A percentile compares a stretch with the other conserved stretches of the same genome.
phyloP scores from a whole-genome alignment of 306 rosid genomes.

The Begonia masoniana region DNA sequence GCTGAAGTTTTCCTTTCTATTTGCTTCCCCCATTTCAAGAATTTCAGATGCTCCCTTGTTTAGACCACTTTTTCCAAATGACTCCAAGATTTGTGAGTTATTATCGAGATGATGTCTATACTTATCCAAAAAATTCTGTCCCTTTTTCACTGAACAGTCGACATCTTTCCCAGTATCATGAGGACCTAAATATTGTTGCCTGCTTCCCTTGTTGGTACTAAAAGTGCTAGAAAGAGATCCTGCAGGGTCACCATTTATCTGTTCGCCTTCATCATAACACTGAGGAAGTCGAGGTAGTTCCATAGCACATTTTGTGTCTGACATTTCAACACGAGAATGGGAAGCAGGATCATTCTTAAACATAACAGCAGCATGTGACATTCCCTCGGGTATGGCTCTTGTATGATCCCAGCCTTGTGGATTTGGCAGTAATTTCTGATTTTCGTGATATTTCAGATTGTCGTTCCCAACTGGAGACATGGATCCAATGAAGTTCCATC shows the following conservation, averaged over 20 bases:
- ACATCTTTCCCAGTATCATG: constrained; percentile 55
- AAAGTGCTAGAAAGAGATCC: constrained; percentile 35
- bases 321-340: constrained; percentile 35
- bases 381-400: constrained; percentile 36
- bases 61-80: constrained; percentile 29
- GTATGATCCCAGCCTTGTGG: constrained; percentile 28
- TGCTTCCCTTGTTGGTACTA: constrained; percentile 48
- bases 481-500: constrained; percentile 54
- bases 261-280: constrained; percentile 33
- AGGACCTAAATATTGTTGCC: constrained; percentile 36
- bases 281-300: constrained; percentile 25
- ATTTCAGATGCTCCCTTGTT: constrained; percentile 37
- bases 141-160: constrained; percentile 41
- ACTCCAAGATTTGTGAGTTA: constrained; percentile 47
- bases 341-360: constrained; percentile 35
- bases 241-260: constrained; percentile 27
- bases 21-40: constrained; percentile 35
- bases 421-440: constrained; percentile 23
- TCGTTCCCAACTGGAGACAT: constrained; percentile 32
- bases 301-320: constrained; percentile 18
- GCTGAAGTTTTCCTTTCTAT: constrained; percentile 28
- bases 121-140: constrained; percentile 42
- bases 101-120: constrained; percentile 42
- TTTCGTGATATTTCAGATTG: constrained; percentile 37
- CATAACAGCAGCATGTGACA: constrained; percentile 31